A percentile compares a stretch with the other conserved stretches of the same genome.
Conservation (phyloP, 23 red algal species). For the Cyanidiococcus yangmingshanensis region DNA sequence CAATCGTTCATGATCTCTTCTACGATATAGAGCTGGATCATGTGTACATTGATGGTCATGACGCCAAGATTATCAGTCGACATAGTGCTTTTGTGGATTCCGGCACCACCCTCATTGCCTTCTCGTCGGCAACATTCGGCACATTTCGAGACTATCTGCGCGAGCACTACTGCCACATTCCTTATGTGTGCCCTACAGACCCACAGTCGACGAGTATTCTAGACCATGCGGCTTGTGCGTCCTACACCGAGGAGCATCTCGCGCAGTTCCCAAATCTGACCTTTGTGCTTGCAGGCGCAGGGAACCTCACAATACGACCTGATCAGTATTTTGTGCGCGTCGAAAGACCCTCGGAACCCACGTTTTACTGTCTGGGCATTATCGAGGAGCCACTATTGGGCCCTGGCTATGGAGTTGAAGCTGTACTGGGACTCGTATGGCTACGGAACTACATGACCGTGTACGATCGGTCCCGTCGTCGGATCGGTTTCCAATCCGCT, state of each 20-base stretch:
- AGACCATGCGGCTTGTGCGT: neutral
- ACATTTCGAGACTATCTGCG: slow-evolving; percentile 54
- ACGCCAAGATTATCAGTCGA: slow-evolving; percentile 32
- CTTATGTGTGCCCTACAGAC: neutral
- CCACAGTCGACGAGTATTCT: neutral
- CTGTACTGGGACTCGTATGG: neutral
- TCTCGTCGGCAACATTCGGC: slow-evolving; percentile 42
- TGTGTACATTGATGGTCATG: slow-evolving; percentile 36
- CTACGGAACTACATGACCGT: slow-evolving; percentile 2
- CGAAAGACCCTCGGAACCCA: neutral
- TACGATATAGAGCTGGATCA: slow-evolving; percentile 43
- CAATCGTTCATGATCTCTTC: slow-evolving; percentile 36
- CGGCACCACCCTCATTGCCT: slow-evolving; percentile 77
- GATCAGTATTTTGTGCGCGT: slow-evolving; percentile 2
- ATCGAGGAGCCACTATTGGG: neutral
- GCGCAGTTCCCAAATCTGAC: neutral
- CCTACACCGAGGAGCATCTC: neutral
- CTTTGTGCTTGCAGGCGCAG: neutral
- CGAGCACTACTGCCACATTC: slow-evolving; percentile 52
- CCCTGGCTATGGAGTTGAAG: neutral
- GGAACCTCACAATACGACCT: neutral
- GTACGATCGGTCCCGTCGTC: neutral
- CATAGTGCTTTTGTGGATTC: slow-evolving; percentile 56
- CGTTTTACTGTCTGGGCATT: slow-evolving; percentile 14
- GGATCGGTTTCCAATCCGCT: neutral